phyloP scores from a whole-genome alignment of 2,329 filamentous ascomycete species.

The Ascocoryne sarcoides region DNA sequence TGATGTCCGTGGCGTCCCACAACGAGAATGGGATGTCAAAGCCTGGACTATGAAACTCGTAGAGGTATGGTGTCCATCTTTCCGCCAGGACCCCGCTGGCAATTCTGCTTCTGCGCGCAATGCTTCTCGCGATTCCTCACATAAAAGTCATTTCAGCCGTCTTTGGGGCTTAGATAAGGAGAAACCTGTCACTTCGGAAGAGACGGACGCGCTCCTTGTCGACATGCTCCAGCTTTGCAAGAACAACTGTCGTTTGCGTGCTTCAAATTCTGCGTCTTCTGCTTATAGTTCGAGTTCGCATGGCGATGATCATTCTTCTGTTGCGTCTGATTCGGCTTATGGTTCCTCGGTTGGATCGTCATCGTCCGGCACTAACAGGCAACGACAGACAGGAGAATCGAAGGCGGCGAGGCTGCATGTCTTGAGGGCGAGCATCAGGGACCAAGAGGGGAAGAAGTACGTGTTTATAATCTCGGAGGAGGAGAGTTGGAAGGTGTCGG shows the following conservation, averaged over 20 bases:
- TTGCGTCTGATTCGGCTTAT: constrained; percentile 24
- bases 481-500: constrained; percentile 59
- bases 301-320: constrained; percentile 18
- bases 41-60: constrained; percentile 92
- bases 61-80: constrained; percentile 76
- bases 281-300: constrained; percentile 24
- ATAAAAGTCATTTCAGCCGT: constrained; percentile 7
- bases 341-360: constrained; percentile 23
- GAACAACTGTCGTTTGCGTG: constrained; percentile 47
- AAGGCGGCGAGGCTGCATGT: constrained; percentile 50
- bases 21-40: constrained; percentile 97
- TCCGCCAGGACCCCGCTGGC: constrained; percentile 32
- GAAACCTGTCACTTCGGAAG: constrained; percentile 43
- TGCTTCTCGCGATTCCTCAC: constrained; percentile 23
- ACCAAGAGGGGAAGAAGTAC: constrained; percentile 58
- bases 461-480: constrained; percentile 56
- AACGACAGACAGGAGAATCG: constrained; percentile 43
- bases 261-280: constrained; percentile 32
- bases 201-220: constrained; percentile 55
- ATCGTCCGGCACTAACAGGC: constrained; percentile 23
- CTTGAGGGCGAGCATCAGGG: constrained; percentile 53
- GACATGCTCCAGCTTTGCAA: constrained; percentile 58
- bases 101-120: constrained; percentile 34
- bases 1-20: constrained; percentile 81
- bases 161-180: constrained; percentile 33